Base-by-base conservation (phyloP, 192 early-diverging fungal species). In the Backusella sp. region DNA sequence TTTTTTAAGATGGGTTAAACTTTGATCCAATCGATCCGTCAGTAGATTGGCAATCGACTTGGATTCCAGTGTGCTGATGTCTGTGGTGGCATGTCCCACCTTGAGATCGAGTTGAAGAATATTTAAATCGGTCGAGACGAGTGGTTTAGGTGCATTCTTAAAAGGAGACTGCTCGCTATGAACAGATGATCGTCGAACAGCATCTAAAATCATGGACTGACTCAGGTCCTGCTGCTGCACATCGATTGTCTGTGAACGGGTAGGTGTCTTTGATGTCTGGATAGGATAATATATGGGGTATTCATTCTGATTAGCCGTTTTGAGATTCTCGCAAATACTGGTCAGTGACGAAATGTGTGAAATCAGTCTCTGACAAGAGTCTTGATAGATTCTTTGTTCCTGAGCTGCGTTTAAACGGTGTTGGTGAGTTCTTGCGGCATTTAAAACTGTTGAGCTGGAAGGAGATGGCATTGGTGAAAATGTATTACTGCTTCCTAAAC, bases 1-100 rank as follows among this genome's bases (percentile, higher is more conserved):
- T 73, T 91, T 94, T 79, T 94, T 90, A 36, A 97, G 88, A 76
- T 98, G 92, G 34, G 86, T 85, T 71, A 85, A 82, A 80, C 89
- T 89, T 81, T 94, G 90, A 71, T 74, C 65, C 41, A 96, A 82
- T 23, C 89, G 87, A 62, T 92, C 91, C 73, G 91, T 90, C 68
- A 96, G 80, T 46, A 93, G 85, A 46, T 88, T 89, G 34, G 91
- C 85, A 75, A 94, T 93, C 35, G 92, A 89, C 46, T 88, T 86
- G 79, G 89, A 84, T 59, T 93, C 91, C 53, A 93, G 80, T 53
- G 86, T 90, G 52, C 82, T 86, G 79, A 94, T 77, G 42, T 90
- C 86, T 34, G 90, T 87, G 8, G 83, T 83, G 69, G 87, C 84
- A 80, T 92, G 86, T 34, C 90, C 88, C 35, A 90, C 81, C 81